phyloP scores from a whole-genome alignment of 805 yeast genomes.

The Candida silvicultrix region DNA sequence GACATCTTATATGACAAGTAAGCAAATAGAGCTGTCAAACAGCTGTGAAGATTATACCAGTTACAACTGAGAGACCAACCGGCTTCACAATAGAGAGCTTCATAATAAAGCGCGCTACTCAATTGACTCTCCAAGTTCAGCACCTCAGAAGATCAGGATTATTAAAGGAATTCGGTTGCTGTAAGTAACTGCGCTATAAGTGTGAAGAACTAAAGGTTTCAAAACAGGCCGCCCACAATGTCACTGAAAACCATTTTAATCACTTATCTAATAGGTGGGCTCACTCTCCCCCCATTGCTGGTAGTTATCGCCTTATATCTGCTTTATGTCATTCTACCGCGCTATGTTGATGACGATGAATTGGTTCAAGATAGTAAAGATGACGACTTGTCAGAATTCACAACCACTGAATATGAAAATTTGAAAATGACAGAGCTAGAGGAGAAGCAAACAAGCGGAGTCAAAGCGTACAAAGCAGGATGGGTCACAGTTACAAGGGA shows the following conservation, averaged over 20 bases:
- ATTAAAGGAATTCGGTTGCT: neutral
- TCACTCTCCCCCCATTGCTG: slow-evolving; percentile 68
- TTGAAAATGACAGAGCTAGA: slow-evolving; percentile 61
- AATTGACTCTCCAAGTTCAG: neutral
- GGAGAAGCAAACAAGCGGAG: slow-evolving; percentile 53
- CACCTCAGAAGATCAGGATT: no score
- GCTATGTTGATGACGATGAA: slow-evolving; percentile 18
- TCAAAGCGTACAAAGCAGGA: slow-evolving; percentile 59
- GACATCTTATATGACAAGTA: neutral
- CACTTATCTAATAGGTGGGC: slow-evolving; percentile 69
- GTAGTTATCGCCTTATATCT: slow-evolving; percentile 32
- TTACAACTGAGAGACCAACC: no score
- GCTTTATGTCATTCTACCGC: slow-evolving; percentile 29
- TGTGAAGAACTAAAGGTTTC: neutral
- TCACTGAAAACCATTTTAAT: slow-evolving; percentile 21
- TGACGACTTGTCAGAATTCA: slow-evolving; percentile 17
- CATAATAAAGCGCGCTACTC: no score
- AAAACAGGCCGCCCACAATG: slow-evolving; percentile 4
- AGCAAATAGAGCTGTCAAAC: no score
- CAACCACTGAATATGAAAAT: slow-evolving; percentile 24
- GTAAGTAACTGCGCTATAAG: neutral
- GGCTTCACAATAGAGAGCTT: no score
- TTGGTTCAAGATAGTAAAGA: slow-evolving; percentile 14
- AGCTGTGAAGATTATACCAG: no score
- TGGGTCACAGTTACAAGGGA: slow-evolving; percentile 85